Evolutionary conservation across 176 grass and related monocot species (phyloP), one percentile per base, ranked within the genome.

Genomic region (Aegilops tauschii): DNA sequence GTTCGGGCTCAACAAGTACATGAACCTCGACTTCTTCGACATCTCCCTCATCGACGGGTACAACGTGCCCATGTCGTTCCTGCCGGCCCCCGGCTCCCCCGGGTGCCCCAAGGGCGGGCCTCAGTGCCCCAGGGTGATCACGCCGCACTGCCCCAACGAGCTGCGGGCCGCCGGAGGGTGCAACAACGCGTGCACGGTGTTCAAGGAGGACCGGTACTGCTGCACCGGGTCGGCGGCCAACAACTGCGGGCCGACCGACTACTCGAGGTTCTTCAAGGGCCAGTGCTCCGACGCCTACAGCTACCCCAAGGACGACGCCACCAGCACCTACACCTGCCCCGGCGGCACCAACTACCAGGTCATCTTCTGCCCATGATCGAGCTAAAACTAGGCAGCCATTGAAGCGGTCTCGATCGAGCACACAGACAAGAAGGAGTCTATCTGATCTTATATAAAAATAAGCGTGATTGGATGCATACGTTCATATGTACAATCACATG

Each of bases 31-130:
- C 87, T 92, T 77, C 84, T 45, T 87, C 79, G 88, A 94, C 72
- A 89, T 94, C 90, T 94, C 89, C 45, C 78, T 85, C 21, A 35
- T 90, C 78, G 82, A 90, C 50, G 93, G 93, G 2, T 95, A 77
- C 88, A 95, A 95, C 85, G 93, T 88, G 88, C 83, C 85, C 50
- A 81, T 95, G 85, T n/a, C 71, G 39, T 86, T 95, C 77, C 2
- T 90, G 2, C 90, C 90, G 4, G 82, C 64, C 11, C 27, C 63
- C 68, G 39, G 67, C 93, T 56, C 65, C 23, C 6, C 40, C 30
- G 87, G 87, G 9, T 92, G 82, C 83, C 35, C 65, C 62, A 89
- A 85, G 47, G 78, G 88, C 64, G 88, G 83, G 36, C 83, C 79
- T 8, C 78, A 64, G 14, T 90, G 88, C 83, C 21, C 17, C 1